Evolutionary conservation across 768 basidiomycete species (phyloP).

Genomic region (Terana coerulea): DNA sequence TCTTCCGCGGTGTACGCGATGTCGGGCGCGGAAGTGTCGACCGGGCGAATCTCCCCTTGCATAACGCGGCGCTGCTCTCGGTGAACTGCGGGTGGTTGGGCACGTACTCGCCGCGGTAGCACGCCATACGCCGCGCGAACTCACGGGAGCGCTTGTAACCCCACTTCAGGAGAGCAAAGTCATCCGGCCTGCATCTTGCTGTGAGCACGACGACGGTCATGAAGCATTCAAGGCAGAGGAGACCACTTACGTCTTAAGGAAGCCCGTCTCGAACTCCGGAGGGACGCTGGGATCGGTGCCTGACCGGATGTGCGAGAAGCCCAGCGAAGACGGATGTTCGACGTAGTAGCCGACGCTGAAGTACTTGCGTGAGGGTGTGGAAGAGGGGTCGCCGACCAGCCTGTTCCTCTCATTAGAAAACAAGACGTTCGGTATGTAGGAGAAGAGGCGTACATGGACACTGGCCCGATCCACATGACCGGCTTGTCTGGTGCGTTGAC

Average conservation of each 20-base stretch:
- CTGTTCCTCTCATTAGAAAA: not conserved
- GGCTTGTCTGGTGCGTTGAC: constrained; percentile 52
- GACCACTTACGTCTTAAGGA: constrained; percentile 17
- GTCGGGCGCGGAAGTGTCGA: constrained; percentile 24
- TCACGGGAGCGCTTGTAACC: constrained; percentile 55
- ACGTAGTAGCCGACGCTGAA: constrained; percentile 12
- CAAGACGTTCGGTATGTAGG: not conserved
- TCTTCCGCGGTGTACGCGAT: constrained; percentile 33
- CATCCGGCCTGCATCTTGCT: constrained; percentile 17
- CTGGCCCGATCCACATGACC: constrained; percentile 38
- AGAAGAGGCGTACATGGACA: constrained; percentile 33
- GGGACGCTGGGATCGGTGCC: constrained; percentile 18
- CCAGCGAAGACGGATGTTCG: constrained; percentile 19
- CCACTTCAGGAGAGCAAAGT: constrained; percentile 42
- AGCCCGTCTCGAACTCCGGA: constrained; percentile 22
- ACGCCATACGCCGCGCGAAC: constrained; percentile 48
- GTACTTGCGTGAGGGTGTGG: constrained; percentile 19
- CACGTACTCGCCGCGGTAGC: constrained; percentile 32
- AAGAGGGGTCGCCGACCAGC: constrained; percentile 14
- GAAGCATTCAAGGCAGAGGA: not conserved
- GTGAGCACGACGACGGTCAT: not conserved
- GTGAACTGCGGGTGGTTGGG: constrained; percentile 29
- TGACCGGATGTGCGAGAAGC: constrained; percentile 21
- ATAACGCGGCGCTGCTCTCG: constrained; percentile 25
- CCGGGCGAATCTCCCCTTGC: constrained; percentile 18